Evolutionary conservation across 495 filamentous ascomycete genomes (phyloP), one percentile per base, ranked within the genome.

Genomic region (Friedmanniomyces endolithicus): DNA sequence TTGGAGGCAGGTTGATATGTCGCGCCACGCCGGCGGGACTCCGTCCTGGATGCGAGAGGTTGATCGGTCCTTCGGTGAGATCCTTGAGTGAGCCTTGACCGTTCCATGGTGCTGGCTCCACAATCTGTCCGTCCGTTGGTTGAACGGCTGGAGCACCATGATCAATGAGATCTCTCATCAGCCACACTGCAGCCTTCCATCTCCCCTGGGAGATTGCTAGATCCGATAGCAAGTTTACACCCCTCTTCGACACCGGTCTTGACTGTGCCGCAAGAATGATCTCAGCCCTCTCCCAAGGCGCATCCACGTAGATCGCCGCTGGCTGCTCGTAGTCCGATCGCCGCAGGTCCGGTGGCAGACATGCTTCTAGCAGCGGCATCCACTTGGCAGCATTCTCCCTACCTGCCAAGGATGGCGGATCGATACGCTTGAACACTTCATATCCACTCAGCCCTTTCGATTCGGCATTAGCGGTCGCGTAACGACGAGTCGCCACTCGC

Each of bases 361-460:
- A 72, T 55, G 66, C 49, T 39, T 75, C 72, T 27, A 82, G 51
- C 16, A 68, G 58, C 4, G 64, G 62, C 17, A 72, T 60, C 77
- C 77, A 82, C 14, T 61, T 52, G 25, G 64, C 53, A 6, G 61
- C 59, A 40, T 65, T 14, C 17, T 58, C 51, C 17, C 57, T 53
- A 6, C 35, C 55, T 4, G 2, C 4, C n/a, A 6, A n/a, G 24
- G 50, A 24, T 23, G 17, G 27, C n/a, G 25, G 27, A 31, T 31
- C 22, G n/a, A 50, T 16, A 16, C 33, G 25, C 23, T 23, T 33
- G 48, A 50, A 50, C 20, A 48, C 45, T 11, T 12, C 11, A 16
- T 8, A 48, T 6, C n/a, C 25, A 6, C 34, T 35, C 6, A 20
- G 34, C 16, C 20, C 12, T 16, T 41, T 41, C 16, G 39, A 14